Evolutionary conservation across 164 flowering plant species (phyloP).

Genomic region (Chimonanthus praecox): DNA sequence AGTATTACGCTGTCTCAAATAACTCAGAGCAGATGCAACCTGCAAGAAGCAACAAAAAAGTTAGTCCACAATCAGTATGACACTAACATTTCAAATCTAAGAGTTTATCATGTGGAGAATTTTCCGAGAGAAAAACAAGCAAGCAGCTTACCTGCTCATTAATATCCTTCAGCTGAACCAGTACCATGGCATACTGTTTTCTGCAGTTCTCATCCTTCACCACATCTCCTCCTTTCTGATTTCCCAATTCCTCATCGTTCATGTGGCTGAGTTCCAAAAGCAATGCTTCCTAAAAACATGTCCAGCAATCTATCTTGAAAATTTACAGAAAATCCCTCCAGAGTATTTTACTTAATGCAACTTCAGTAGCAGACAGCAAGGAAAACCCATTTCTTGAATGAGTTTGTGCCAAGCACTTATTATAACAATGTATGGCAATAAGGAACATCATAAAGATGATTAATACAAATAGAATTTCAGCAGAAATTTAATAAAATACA

Average conservation of each 20-base stretch:
- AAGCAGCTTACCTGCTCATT: conserved; percentile 48
- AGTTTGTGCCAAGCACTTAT: too few species aligned
- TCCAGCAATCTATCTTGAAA: not conserved
- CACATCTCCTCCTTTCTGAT: conserved; percentile 34
- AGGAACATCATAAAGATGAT: too few species aligned
- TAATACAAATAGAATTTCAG: too few species aligned
- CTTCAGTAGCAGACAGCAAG: too few species aligned
- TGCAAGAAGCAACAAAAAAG: conserved; percentile 16
- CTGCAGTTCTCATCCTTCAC: conserved; percentile 40
- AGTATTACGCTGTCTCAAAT: conserved; percentile 56
- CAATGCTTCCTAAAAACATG: conserved; percentile 42
- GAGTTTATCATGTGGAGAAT: not conserved
- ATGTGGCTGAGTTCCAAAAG: conserved; percentile 52
- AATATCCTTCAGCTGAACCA: conserved; percentile 48
- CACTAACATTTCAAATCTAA: not conserved
- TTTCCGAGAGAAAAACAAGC: not conserved
- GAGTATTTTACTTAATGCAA: too few species aligned
- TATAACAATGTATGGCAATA: too few species aligned
- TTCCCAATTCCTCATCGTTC: conserved; percentile 51
- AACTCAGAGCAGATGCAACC: conserved; percentile 52
- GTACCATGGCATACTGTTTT: conserved; percentile 53
- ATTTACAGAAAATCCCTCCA: too few species aligned
- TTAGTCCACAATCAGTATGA: not conserved
- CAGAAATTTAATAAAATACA: too few species aligned
- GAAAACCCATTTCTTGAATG: too few species aligned